phyloP scores from a whole-genome alignment of 108 stramenopile species.

The Licmophora abbreviata region DNA sequence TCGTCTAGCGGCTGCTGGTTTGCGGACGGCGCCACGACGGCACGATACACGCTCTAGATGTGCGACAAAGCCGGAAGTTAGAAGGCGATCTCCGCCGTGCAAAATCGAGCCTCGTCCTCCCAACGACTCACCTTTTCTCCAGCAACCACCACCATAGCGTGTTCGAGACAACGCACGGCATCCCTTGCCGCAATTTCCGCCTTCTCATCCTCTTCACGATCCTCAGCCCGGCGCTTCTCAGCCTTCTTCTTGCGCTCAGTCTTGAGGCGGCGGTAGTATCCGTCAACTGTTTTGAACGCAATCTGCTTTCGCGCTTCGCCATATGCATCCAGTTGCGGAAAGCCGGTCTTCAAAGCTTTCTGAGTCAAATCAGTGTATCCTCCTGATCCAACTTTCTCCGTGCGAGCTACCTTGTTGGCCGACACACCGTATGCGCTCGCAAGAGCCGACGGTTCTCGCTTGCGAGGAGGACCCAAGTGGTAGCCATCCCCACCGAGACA shows the following conservation, averaged over 20 bases:
- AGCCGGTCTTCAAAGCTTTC: conserved; percentile 48
- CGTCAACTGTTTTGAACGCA: conserved; percentile 57
- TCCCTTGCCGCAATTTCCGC: conserved; percentile 73
- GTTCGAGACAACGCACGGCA: conserved; percentile 80
- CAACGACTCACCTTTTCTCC: conserved; percentile 29
- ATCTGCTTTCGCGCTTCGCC: conserved; percentile 67
- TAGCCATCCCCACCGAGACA: conserved; percentile 65
- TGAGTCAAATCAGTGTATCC: conserved; percentile 44
- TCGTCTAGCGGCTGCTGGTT: conserved; percentile 22
- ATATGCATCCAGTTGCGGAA: conserved; percentile 76
- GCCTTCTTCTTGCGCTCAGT: conserved; percentile 52
- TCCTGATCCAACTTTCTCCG: conserved; percentile 80
- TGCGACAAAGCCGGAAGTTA: background rate
- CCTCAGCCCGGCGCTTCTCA: conserved; percentile 17
- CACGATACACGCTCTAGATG: conserved; percentile 63
- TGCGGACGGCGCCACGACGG: conserved; percentile 56
- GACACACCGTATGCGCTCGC: conserved; percentile 34
- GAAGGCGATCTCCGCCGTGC: background rate
- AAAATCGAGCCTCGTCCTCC: background rate
- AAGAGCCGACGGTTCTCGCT: conserved; percentile 42
- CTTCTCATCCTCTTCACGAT: conserved; percentile 15
- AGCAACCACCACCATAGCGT: conserved; percentile 79
- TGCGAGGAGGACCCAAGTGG: conserved; percentile 23
- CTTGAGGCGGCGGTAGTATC: conserved; percentile 59
- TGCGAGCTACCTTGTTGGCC: conserved; percentile 53